Percentiles rank a stretch among this genome's conserved stretches.
Conservation (phyloP, 2,329 filamentous ascomycete species). For the Aspergillus versicolor region DNA sequence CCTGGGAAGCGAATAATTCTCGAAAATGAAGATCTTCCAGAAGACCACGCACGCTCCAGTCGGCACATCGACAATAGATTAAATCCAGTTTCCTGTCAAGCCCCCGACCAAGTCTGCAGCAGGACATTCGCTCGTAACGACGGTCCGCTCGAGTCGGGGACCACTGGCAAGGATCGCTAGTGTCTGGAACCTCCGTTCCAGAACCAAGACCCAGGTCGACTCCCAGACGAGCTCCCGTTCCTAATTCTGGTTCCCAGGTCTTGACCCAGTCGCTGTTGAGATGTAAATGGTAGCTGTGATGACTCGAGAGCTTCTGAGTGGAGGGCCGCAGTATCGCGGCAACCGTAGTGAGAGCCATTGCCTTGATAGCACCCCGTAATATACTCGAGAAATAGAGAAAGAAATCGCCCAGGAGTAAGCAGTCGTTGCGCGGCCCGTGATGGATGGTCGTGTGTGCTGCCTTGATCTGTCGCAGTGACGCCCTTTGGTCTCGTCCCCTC, state of each 20-base stretch:
- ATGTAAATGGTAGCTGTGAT: neutral
- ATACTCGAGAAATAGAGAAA: neutral
- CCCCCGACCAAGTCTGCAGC: neutral
- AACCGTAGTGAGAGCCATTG: neutral
- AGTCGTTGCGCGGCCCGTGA: neutral
- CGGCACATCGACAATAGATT: conserved; percentile 6
- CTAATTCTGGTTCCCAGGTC: neutral
- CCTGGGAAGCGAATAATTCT: conserved; percentile 1
- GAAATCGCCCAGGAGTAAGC: neutral
- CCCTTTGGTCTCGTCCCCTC: neutral
- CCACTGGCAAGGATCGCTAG: neutral
- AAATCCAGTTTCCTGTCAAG: neutral
- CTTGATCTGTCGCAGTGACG: neutral
- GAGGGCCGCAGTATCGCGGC: too few relatives aligned
- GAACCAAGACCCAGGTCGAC: neutral
- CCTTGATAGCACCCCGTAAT: neutral
- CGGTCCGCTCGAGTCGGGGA: neutral
- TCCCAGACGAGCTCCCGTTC: neutral
- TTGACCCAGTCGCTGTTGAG: too few relatives aligned
- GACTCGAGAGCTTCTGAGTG: neutral
- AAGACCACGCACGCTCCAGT: conserved; percentile 9
- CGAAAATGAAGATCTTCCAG: conserved; percentile 11
- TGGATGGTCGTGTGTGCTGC: neutral
- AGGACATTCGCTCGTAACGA: neutral
- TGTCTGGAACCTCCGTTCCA: neutral